A percentile compares a stretch with the other conserved stretches of the same genome.
Evolutionary conservation across 2,329 filamentous ascomycete species (phyloP).

Genomic region (Reticulascus tulasneorum): DNA sequence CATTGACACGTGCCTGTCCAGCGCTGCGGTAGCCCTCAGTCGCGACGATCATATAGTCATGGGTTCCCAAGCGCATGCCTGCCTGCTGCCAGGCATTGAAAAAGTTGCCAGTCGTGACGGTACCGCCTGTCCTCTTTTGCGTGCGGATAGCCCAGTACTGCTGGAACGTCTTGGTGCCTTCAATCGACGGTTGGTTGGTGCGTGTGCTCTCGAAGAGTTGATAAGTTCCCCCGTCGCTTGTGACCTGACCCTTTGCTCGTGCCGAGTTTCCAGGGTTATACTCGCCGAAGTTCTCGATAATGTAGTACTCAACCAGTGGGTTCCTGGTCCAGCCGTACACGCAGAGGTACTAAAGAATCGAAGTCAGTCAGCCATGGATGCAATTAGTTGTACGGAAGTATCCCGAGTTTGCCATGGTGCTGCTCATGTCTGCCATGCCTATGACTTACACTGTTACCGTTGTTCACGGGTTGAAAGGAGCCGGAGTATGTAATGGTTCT

Average conservation of each 20-base stretch:
- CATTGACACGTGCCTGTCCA: constrained; percentile 43
- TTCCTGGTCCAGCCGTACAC: constrained; percentile 34
- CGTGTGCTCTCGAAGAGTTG: constrained; percentile 31
- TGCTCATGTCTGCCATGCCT: too few species aligned
- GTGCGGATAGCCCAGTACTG: constrained; percentile 51
- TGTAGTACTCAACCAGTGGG: constrained; percentile 32
- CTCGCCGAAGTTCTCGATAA: constrained; percentile 32
- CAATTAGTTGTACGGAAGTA: too few species aligned
- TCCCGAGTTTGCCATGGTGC: too few species aligned
- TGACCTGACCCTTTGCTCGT: constrained; percentile 28
- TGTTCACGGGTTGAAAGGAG: constrained; percentile 23
- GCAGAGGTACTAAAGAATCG: constrained; percentile 22
- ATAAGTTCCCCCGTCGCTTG: constrained; percentile 31
- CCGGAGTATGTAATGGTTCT: constrained; percentile 24
- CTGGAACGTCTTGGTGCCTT: constrained; percentile 45
- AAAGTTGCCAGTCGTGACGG: constrained; percentile 45
- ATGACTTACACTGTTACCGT: constrained; percentile 22
- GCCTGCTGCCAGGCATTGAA: constrained; percentile 48
- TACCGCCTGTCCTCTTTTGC: constrained; percentile 45
- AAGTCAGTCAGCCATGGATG: too few species aligned
- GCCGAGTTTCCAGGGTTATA: constrained; percentile 31
- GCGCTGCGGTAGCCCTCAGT: constrained; percentile 50
- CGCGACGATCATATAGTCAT: constrained; percentile 52
- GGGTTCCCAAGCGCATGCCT: constrained; percentile 44
- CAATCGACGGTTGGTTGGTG: constrained; percentile 41